Evolutionary conservation across 441 rosid species (phyloP), one percentile per base, ranked within the genome.

Genomic region (Pelargonium myrrhifolium): DNA sequence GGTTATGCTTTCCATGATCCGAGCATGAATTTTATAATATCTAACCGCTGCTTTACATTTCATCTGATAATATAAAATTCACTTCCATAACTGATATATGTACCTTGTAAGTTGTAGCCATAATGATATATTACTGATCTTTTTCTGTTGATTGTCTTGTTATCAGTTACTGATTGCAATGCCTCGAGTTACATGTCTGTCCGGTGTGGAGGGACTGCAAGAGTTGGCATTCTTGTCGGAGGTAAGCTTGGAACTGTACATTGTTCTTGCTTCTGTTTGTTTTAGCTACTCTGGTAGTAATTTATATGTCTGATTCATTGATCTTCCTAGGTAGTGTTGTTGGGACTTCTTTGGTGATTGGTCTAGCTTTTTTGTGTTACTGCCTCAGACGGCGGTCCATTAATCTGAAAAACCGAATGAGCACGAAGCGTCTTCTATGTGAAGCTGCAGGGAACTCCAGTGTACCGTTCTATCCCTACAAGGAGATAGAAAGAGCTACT

Each of bases 401-500:
- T 40, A 71, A 80, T 62, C 55, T 67, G 67, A 79, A 76, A 76
- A 83, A 63, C 74, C 80, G 67, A 43, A 72, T 20, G 15, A 81
- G 84, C 35, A 87, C 85, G 15, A 86, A 75, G 78, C 89, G 89
- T 39, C 89, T 90, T 42, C 74, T 93, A 7, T 76, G 45, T 1
- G 85, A 85, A 80, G 88, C 89, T 2, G 90, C 93, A 2, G 94
- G 96, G 67, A 86, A 79, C 80, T 81, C 82, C 1, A 90, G 88
- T 15, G 84, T 93, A 74, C 93, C 97, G 1, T 82, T 88, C 69
- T 87, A 82, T 64, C 73, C 81, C 0, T 89, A 78, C 79, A 87
- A 80, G 78, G 97, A 93, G 49, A 88, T 93, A 15, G 96, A 87
- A 66, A 87, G 69, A 74, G 93, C 98, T 8, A 93, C 97, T 11